Evolutionary conservation across 352 stramenopile genomes (phyloP).

Genomic region (Phytophthora foliorum): DNA sequence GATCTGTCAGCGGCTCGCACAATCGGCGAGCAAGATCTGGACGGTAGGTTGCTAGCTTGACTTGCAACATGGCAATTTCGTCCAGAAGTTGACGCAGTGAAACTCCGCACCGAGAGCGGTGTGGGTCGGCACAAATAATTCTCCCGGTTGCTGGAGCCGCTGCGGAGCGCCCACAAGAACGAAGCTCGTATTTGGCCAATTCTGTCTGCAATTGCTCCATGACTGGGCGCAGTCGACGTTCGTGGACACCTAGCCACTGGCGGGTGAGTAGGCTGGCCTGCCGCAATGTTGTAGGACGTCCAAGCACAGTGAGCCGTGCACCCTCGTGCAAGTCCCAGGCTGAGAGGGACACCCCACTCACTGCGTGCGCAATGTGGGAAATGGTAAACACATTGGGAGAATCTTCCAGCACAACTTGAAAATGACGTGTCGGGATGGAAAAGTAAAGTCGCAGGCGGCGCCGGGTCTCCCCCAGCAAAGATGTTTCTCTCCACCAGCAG

Average conservation of each 20-base stretch:
- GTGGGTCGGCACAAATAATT: constrained; percentile 65
- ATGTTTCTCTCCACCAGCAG: constrained; percentile 74
- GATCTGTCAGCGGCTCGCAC: constrained; percentile 49
- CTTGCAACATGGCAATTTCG: constrained; percentile 57
- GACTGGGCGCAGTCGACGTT: constrained; percentile 45
- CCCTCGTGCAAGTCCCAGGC: constrained; percentile 80
- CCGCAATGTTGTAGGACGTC: constrained; percentile 73
- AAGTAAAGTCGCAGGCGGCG: constrained; percentile 64
- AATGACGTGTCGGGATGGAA: constrained; percentile 69
- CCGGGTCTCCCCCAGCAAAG: constrained; percentile 46
- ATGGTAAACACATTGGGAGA: constrained; percentile 81
- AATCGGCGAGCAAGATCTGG: constrained; percentile 64
- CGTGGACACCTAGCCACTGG: constrained; percentile 73
- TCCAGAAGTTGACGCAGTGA: constrained; percentile 61
- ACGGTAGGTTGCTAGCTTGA: constrained; percentile 57
- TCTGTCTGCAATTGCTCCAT: constrained; percentile 60
- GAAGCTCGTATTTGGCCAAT: constrained; percentile 71
- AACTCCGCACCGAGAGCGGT: constrained; percentile 45
- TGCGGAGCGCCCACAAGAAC: constrained; percentile 42
- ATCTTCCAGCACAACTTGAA: constrained; percentile 74
- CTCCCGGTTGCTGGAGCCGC: constrained; percentile 34
- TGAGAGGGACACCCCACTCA: constrained; percentile 49
- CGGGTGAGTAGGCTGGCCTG: constrained; percentile 79
- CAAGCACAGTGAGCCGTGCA: constrained; percentile 66
- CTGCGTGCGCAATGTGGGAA: constrained; percentile 68